phyloP scores from a whole-genome alignment of 768 basidiomycete genomes.

The Clitopilus passeckerianus region DNA sequence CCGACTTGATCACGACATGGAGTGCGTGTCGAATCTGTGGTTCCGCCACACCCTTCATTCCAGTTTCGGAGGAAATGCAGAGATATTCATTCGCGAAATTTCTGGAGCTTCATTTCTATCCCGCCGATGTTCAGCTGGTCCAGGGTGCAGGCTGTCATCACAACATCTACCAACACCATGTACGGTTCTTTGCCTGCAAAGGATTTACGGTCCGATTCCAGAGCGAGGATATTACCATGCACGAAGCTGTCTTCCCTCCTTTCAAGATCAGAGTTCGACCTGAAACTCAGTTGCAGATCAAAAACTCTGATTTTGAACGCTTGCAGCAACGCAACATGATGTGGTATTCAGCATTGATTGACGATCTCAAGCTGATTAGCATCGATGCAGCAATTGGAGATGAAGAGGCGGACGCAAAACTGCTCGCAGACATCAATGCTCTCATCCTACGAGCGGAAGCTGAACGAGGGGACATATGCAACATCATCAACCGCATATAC shows the following conservation, averaged over 20 bases:
- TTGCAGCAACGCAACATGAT: conserved; percentile 64
- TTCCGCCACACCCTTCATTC: conserved; percentile 81
- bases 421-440: conserved; percentile 57
- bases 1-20: conserved; percentile 87
- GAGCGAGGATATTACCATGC: conserved; percentile 74
- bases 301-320: conserved; percentile 85
- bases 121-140: conserved; percentile 78
- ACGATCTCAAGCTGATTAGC: conserved; percentile 71
- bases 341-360: conserved; percentile 74
- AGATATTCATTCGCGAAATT: conserved; percentile 95
- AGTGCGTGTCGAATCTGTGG: conserved; percentile 78
- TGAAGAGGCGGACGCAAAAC: conserved; percentile 59
- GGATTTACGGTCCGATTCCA: conserved; percentile 88
- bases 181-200: conserved; percentile 82
- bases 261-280: conserved; percentile 81
- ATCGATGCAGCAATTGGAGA: conserved; percentile 80
- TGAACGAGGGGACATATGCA: conserved; percentile 68
- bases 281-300: conserved; percentile 83
- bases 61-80: conserved; percentile 88
- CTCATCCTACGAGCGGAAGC: conserved; percentile 71
- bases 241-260: conserved; percentile 88
- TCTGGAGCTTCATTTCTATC: conserved; percentile 94
- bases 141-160: conserved; percentile 89
- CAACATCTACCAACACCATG: conserved; percentile 90
- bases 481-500: conserved; percentile 75